Percentiles rank a stretch among this genome's conserved stretches.
Conservation (phyloP, 2,329 filamentous ascomycete species). For the Rhinocladiella similis region DNA sequence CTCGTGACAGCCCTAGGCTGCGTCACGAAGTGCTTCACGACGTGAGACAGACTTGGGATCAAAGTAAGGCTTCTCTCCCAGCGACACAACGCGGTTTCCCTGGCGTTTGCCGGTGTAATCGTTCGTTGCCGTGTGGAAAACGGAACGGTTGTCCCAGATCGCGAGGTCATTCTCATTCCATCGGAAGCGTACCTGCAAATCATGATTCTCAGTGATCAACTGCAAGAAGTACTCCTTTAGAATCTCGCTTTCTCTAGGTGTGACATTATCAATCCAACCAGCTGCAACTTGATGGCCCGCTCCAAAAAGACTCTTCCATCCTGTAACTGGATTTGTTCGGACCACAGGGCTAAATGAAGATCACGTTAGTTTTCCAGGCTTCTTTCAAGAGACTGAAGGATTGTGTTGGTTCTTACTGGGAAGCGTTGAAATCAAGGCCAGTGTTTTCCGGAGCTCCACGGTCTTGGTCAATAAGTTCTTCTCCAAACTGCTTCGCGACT, state of each 20-base stretch:
- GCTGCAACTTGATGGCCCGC: conserved; percentile 34
- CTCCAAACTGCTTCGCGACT: conserved; percentile 34
- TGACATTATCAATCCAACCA: conserved; percentile 35
- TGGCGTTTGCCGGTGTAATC: conserved; percentile 54
- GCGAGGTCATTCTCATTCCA: conserved; percentile 50
- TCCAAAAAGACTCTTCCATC: conserved; percentile 56
- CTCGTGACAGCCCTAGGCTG: background rate
- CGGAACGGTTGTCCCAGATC: conserved; percentile 61
- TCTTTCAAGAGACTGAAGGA: background rate
- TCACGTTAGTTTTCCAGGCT: background rate
- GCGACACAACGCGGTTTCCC: conserved; percentile 52
- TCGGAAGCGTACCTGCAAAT: conserved; percentile 41
- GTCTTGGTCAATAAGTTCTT: conserved; percentile 33
- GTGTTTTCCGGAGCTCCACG: conserved; percentile 59
- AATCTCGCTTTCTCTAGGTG: conserved; percentile 35
- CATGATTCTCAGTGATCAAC: conserved; percentile 43
- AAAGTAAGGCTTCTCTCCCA: conserved; percentile 57
- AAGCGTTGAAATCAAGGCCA: conserved; percentile 52
- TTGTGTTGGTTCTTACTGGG: conserved; percentile 48
- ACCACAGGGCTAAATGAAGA: conserved; percentile 51
- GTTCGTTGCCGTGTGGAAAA: conserved; percentile 56
- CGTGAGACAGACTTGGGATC: conserved; percentile 40
- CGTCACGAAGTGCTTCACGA: conserved; percentile 10
- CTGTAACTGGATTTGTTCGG: conserved; percentile 64
- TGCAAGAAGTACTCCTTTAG: conserved; percentile 36